phyloP scores from a whole-genome alignment of 106 monocot species.

The Dactylorhiza incarnata region DNA sequence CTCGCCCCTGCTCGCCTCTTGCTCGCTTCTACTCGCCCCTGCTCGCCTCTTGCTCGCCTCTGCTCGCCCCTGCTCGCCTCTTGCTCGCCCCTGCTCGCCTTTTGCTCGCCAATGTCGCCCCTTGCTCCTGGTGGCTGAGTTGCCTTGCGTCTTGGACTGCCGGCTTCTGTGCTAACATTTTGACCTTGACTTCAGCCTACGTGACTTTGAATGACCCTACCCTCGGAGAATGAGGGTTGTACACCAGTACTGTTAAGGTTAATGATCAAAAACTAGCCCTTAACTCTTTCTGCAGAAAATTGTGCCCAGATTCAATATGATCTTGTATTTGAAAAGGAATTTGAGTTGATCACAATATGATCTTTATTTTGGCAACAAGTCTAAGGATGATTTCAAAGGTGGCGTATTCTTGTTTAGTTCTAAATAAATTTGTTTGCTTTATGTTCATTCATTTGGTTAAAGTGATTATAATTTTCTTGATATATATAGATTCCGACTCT shows the following conservation, averaged over 20 bases:
- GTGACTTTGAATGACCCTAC: no score
- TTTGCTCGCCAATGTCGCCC: no score
- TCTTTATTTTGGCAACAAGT: neutral
- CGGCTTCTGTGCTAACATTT: no score
- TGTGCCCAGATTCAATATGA: constrained; percentile 54
- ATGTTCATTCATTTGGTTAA: neutral
- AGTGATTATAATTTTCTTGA: neutral
- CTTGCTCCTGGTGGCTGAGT: no score
- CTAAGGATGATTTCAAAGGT: constrained; percentile 4
- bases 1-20: no score
- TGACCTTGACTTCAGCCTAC: no score
- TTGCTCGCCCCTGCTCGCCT: no score
- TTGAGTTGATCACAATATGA: constrained; percentile 53
- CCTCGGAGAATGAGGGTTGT: no score
- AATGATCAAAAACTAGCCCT: constrained; percentile 44
- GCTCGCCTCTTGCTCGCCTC: no score
- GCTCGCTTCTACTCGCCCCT: no score
- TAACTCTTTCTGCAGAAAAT: constrained; percentile 38
- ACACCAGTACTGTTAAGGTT: constrained; percentile 31
- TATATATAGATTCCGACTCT: constrained; percentile 14
- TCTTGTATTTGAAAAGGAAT: constrained; percentile 73
- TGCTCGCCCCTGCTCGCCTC: no score
- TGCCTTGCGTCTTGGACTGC: no score
- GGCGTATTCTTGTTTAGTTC: neutral
- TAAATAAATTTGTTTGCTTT: neutral